Conservation (phyloP, 768 basidiomycete species). For the Rhodotorula babjevae region DNA sequence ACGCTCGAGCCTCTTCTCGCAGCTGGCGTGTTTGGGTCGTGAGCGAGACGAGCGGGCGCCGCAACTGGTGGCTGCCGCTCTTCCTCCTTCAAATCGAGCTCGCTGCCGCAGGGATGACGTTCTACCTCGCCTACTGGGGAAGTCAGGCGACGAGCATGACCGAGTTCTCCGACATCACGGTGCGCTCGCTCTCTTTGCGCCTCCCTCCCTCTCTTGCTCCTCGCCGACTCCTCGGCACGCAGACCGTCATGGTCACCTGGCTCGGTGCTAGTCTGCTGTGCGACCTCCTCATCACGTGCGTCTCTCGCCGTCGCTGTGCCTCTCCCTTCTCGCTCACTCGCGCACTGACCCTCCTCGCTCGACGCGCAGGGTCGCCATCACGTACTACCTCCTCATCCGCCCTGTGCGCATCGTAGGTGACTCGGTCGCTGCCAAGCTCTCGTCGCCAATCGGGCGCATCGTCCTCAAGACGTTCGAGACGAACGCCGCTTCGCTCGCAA, state of each 20-base stretch:
- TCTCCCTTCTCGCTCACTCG: too few relatives aligned
- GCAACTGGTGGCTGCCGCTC: background rate
- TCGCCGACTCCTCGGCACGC: background rate
- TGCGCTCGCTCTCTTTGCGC: background rate
- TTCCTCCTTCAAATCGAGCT: background rate
- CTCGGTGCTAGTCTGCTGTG: background rate
- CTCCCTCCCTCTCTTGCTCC: background rate
- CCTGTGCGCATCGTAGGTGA: too few relatives aligned
- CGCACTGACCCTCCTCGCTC: too few relatives aligned
- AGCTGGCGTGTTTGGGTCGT: background rate
- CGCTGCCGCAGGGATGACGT: background rate
- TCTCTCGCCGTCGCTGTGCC: too few relatives aligned
- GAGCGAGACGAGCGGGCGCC: too few relatives aligned
- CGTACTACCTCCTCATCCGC: too few relatives aligned
- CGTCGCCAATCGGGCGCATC: background rate
- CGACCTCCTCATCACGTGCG: background rate
- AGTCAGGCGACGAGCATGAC: background rate
- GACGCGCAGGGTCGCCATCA: too few relatives aligned
- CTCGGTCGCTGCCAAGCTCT: background rate
- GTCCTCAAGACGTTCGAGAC: background rate
- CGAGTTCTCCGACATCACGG: background rate
- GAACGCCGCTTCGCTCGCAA: background rate
- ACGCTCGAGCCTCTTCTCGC: background rate
- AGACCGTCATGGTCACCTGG: background rate
- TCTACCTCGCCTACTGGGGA: background rate